A percentile compares a stretch with the other conserved stretches of the same genome.
These are phyloP conservation scores for Solanum lycopersicoides DNA, from an alignment of 257 asterid species.

Conservation along the genomic window DNA sequence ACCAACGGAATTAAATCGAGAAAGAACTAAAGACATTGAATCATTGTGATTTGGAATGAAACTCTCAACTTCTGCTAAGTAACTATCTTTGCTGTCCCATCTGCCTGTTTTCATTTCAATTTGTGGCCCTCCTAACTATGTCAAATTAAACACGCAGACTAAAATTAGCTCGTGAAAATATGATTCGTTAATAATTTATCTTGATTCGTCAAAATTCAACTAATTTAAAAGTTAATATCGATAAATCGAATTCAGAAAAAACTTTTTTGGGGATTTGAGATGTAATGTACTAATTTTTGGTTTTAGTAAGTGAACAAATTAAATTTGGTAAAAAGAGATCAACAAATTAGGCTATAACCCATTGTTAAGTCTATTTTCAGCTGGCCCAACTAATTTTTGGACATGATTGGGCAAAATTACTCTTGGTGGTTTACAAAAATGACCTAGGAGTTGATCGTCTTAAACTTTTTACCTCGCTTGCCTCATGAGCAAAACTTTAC, in stretches of 20 bases:
- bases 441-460: too few species aligned
- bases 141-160: background rate
- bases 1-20: constrained; percentile 43
- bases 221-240: too few species aligned
- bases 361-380: too few species aligned
- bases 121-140: constrained; percentile 62
- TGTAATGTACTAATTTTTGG: background rate
- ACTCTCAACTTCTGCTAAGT: constrained; percentile 27
- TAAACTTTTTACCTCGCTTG: background rate
- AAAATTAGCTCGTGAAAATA: background rate
- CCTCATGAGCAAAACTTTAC: background rate
- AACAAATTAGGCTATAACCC: too few species aligned
- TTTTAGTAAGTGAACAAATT: background rate
- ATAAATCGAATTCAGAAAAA: too few species aligned
- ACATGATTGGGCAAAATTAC: background rate
- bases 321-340: background rate
- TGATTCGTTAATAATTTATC: background rate
- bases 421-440: background rate
- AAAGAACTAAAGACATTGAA: constrained; percentile 41
- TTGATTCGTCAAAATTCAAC: background rate
- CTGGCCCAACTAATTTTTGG: background rate
- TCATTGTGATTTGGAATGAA: constrained; percentile 70
- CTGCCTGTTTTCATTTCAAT: constrained; percentile 67
- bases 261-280: background rate
- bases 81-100: constrained; percentile 48